Base-by-base conservation (phyloP, 257 asterid species). In the Solanum piurae region DNA sequence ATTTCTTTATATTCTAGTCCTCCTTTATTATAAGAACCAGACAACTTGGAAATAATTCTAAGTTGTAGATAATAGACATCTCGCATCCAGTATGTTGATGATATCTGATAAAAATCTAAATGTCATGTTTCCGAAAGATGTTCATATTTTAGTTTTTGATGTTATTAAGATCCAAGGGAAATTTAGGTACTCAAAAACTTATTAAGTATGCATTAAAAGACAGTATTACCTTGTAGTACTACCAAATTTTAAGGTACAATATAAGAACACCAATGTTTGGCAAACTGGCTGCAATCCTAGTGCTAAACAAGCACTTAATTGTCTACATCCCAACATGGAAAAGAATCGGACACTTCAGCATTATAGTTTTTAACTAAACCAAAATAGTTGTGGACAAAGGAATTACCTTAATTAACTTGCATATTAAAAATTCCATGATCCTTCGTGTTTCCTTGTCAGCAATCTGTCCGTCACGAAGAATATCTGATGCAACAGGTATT, bases 391-490 rank as follows among this genome's bases (percentile, higher is more conserved):
- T 44, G 11, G 60, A 0, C 37, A n/a, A 90, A 86, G 31, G 68
- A 9, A 87, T 87, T 93, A 95, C 99, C 98, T 97, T 95, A 83
- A 97, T 91, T 86, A 95, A 87, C 91, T 95, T 95, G 96, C 98
- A 95, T 34, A 96, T 88, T 34, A 97, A 6, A 75, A 97, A 93
- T 90, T 97, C 98, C 98, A 95, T 93, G 87, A 95, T 91, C 88
- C 92, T 93, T 64, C 99, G 90, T 52, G 98, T 93, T 93, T 97
- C 97, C 90, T 84, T 91, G 90, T 97, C 98, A 76, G 98, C 98
- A 7, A 97, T 88, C 91, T 95, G 98, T 73, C 99, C 99, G 89
- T 97, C 98, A 58, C 98, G 97, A 82, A 97, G 98, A 89, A 97
- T 93, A 91, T 97, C 99, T 84, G 98, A 94, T 6, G 98, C 99